Evolutionary conservation across 2,329 filamentous ascomycete genomes (phyloP), one percentile per base, ranked within the genome.

Genomic region (Phaeosphaeria sp.): DNA sequence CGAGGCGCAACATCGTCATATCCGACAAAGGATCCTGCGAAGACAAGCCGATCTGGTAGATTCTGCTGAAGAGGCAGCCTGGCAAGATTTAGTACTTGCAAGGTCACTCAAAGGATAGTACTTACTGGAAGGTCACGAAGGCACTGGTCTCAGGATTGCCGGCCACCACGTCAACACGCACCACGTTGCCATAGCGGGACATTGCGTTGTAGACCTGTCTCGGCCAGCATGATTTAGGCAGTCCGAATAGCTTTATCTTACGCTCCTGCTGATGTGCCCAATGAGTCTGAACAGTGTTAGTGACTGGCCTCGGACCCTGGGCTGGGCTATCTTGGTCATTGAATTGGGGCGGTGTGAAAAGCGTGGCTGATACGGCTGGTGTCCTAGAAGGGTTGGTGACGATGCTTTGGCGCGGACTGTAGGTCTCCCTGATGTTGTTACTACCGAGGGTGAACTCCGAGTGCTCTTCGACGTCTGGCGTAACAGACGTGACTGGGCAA

Each of bases 91-190:
- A 46, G 21, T 46, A 36, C 60, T 56, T 57, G 48, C 13, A 39
- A 22, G 2, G 17, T 10, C 9, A 9, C 21, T 4, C 21, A 2
- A 18, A 11, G 1, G 17, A 4, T 2, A 36, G 9, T 6, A 62
- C 63, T 50, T 65, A 68, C 70, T 65, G 68, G 22, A 72, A 74
- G 0, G 59, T 54, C 1, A 75, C 66, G 48, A 42, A 72, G 20
- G 69, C 72, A 22, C 27, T 54, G 27, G 55, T 56, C 43, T 62
- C 56, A 4, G 42, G 51, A 17, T 25, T 48, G 9, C 48, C 50
- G 6, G 11, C 2, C 33, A 64, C 46, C 27, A 77, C 68, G 0
- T 76, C 71, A 42, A 79, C 71, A 46, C 60, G 67, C 18, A 63
- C 42, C 11, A 78, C 66, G 10, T 56, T 66, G 1, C 75, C 75